phyloP scores from a whole-genome alignment of 371 early-diverging fungal genomes.

The Rhizoclosmatium hyalinum region DNA sequence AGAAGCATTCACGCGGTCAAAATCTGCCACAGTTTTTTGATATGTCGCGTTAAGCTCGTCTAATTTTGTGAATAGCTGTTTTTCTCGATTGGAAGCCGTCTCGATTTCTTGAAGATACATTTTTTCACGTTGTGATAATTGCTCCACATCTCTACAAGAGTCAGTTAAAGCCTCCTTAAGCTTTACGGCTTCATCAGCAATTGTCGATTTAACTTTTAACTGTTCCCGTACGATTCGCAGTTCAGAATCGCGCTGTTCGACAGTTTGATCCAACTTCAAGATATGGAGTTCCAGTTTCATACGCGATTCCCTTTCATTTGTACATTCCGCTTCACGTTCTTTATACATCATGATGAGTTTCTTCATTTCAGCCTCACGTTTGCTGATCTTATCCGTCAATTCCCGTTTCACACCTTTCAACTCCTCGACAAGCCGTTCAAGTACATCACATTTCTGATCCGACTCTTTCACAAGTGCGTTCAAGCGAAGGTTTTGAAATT shows the following conservation, averaged over 20 bases:
- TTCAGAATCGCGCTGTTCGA: conserved; percentile 44
- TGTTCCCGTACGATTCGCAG: conserved; percentile 28
- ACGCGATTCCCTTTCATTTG: conserved; percentile 44
- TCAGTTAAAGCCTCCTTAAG: conserved; percentile 32
- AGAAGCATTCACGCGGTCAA: conserved; percentile 22
- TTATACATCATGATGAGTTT: conserved; percentile 36
- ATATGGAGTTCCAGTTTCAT: conserved; percentile 49
- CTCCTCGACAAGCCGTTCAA: conserved; percentile 43
- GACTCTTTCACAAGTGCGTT: conserved; percentile 29
- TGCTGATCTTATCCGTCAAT: conserved; percentile 34
- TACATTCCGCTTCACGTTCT: conserved; percentile 47
- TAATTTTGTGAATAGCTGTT: conserved; percentile 39
- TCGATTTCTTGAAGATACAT: conserved; percentile 49
- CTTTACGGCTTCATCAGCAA: conserved; percentile 35
- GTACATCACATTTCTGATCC: conserved; percentile 29
- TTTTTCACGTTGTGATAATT: conserved; percentile 40
- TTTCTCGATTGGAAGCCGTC: conserved; percentile 35
- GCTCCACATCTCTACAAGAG: conserved; percentile 40
- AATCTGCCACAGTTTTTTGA: conserved; percentile 40
- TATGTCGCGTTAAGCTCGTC: conserved; percentile 41
- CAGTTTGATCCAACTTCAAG: conserved; percentile 46
- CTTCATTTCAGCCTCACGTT: conserved; percentile 45
- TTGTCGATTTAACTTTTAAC: conserved; percentile 32
- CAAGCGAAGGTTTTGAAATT: conserved; percentile 30
- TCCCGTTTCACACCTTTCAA: conserved; percentile 35